Percentiles rank a stretch among this genome's conserved stretches.
phyloP scores from a whole-genome alignment of 148 eudicot genomes.

The Cornus controversa region DNA sequence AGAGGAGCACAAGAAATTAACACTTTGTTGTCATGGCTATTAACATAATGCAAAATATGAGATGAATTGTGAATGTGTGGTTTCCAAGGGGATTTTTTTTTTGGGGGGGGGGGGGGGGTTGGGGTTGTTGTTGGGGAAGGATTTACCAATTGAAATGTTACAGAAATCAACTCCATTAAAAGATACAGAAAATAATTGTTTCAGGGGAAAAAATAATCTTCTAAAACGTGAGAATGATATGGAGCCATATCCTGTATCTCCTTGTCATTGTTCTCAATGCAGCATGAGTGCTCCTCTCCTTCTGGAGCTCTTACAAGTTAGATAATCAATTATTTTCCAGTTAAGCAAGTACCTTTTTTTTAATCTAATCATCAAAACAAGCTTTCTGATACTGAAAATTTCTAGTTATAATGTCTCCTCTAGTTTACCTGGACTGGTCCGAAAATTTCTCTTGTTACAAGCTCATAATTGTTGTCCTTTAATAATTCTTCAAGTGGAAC shows the following conservation, averaged over 20 bases:
- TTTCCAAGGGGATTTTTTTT: no score
- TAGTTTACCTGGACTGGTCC: conserved; percentile 85
- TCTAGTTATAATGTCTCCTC: not conserved
- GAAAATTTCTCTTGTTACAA: conserved; percentile 82
- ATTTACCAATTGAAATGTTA: not conserved
- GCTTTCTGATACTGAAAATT: not conserved
- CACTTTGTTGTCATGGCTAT: not conserved
- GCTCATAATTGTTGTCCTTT: conserved; percentile 70
- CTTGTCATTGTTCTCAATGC: not conserved
- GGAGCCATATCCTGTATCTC: not conserved
- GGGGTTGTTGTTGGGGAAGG: no score
- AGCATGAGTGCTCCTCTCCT: not conserved
- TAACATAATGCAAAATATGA: not conserved
- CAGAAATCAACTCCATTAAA: no score
- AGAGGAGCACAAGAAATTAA: not conserved
- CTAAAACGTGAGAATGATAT: not conserved
- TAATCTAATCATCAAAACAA: not conserved
- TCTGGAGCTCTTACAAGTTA: not conserved
- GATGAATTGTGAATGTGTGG: not conserved
- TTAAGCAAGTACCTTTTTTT: not conserved
- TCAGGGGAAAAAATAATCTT: not conserved
- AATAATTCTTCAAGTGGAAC: conserved; percentile 87
- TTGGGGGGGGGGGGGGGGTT: no score
- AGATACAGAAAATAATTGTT: not conserved
- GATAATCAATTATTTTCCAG: not conserved